Conservation (phyloP, 2,329 filamentous ascomycete species). For the Conoideocrella luteorostrata region DNA sequence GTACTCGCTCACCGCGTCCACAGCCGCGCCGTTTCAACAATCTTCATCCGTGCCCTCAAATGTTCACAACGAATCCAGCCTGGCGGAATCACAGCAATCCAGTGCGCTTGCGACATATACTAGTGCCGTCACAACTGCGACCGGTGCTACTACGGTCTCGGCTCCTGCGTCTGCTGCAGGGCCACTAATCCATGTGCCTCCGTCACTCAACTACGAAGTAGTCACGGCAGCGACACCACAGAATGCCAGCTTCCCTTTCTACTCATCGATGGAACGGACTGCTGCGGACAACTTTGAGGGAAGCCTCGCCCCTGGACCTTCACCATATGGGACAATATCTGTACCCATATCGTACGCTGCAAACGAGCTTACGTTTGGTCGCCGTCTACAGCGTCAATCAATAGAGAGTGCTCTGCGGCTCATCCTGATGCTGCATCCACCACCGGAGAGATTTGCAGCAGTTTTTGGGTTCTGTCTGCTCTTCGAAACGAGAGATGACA, state of each 20-base stretch:
- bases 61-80: background rate
- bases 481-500: slow-evolving; percentile 46
- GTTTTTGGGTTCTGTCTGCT: slow-evolving; percentile 66
- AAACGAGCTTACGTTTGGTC: slow-evolving; percentile 62
- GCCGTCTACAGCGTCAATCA: slow-evolving; percentile 60
- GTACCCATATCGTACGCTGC: slow-evolving; percentile 51
- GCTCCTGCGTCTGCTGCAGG: background rate
- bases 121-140: background rate
- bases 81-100: background rate
- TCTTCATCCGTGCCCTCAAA: background rate
- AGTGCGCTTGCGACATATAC: background rate
- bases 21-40: background rate
- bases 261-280: slow-evolving; percentile 17
- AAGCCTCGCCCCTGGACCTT: slow-evolving; percentile 14
- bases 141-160: background rate
- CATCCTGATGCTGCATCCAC: slow-evolving; percentile 42
- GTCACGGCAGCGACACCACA: slow-evolving; percentile 44
- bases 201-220: slow-evolving; percentile 35
- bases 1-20: background rate
- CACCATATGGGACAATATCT: slow-evolving; percentile 30
- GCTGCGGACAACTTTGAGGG: slow-evolving; percentile 9
- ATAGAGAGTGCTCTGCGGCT: slow-evolving; percentile 58
- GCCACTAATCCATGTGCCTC: slow-evolving; percentile 11
- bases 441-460: slow-evolving; percentile 41
- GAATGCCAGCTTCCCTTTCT: slow-evolving; percentile 48